phyloP scores from a whole-genome alignment of 148 eudicot species.

The Heliosperma pusillum region DNA sequence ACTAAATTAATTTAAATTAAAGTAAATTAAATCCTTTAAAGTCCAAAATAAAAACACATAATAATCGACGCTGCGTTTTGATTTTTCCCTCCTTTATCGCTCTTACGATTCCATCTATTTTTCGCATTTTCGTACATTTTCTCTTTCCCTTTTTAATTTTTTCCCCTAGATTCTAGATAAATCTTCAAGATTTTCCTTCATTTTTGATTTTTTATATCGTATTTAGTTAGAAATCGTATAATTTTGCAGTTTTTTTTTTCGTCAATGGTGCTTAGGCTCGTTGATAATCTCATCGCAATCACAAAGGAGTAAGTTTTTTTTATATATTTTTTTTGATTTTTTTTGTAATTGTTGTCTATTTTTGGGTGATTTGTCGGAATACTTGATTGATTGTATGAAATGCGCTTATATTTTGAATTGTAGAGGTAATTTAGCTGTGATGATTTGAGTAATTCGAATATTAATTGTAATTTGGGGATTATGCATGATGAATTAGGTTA shows the following conservation, averaged over 20 bases:
- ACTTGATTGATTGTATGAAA: background rate
- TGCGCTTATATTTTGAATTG: background rate
- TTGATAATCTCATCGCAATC: constrained; percentile 12
- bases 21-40: too few relatives aligned
- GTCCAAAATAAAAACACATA: too few relatives aligned
- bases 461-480: background rate
- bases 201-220: background rate
- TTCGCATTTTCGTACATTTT: background rate
- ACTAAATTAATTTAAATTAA: too few relatives aligned
- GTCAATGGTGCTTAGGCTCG: constrained; percentile 8
- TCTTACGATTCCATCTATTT: background rate
- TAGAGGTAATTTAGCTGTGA: background rate
- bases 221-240: background rate
- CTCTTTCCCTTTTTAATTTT: constrained; percentile 12
- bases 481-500: background rate
- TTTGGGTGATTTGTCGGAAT: background rate
- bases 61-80: constrained; percentile 24
- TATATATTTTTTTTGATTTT: background rate
- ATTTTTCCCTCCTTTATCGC: background rate
- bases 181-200: background rate
- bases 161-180: constrained; percentile 1
- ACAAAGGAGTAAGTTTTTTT: constrained; percentile 24
- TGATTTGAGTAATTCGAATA: background rate
- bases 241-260: background rate
- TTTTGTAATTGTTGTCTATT: background rate